These are phyloP conservation scores for Trypanosomatidae sp. DNA, from an alignment of 208 protist genomes.

Conservation along the genomic window DNA sequence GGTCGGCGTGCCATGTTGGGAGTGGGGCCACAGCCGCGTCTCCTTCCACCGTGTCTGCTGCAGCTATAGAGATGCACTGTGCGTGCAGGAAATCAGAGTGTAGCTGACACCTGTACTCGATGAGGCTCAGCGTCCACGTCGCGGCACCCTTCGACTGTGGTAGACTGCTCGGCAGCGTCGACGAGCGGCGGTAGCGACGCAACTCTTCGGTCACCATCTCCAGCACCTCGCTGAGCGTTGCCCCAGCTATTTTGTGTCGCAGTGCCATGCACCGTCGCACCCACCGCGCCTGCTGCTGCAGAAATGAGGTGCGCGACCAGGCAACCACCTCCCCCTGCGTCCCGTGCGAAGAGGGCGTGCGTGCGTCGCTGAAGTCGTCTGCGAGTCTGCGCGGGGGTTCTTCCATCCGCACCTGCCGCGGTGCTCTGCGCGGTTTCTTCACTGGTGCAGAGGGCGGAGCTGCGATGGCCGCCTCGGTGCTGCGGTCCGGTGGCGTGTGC, in stretches of 20 bases:
- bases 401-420: not conserved
- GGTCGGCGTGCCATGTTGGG: too few species aligned
- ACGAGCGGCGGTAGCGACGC: not conserved
- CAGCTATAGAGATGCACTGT: too few species aligned
- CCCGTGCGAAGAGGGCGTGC: not conserved
- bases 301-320: constrained; percentile 17
- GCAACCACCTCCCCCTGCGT: too few species aligned
- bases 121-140: constrained; percentile 37
- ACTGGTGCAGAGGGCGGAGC: constrained; percentile 10
- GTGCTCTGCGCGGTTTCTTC: too few species aligned
- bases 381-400: constrained; percentile 8
- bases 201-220: constrained; percentile 12
- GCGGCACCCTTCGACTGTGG: constrained; percentile 1
- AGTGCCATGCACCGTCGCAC: constrained; percentile 5
- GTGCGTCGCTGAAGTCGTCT: constrained; percentile 6
- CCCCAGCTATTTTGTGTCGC: not conserved
- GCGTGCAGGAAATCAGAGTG: too few species aligned
- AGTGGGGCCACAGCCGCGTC: not conserved
- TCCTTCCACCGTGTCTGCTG: constrained; percentile 10
- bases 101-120: constrained; percentile 35
- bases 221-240: constrained; percentile 8
- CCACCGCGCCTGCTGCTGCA: constrained; percentile 23
- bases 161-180: not conserved
- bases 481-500: constrained; percentile 19
- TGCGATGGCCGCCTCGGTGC: not conserved